A percentile compares a stretch with the other conserved stretches of the same genome.
Conservation (phyloP, 495 filamentous ascomycete genomes). For the Xylaria acuta region DNA sequence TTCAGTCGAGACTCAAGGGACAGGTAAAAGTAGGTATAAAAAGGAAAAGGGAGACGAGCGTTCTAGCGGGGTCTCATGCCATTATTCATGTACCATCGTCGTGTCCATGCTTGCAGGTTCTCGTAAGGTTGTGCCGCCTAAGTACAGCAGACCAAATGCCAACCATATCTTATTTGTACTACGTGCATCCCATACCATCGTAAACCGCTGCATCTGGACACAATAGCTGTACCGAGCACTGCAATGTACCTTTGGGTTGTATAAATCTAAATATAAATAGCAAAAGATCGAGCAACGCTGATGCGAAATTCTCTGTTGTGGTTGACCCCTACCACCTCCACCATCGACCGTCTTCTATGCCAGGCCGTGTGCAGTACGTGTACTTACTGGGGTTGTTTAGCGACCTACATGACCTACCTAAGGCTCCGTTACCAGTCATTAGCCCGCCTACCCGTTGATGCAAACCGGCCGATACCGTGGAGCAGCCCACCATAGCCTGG, state of each 20-base stretch:
- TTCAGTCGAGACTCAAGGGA: not conserved
- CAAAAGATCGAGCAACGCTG: not conserved
- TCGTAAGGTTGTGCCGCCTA: not conserved
- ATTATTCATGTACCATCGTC: not conserved
- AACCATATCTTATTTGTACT: conserved; percentile 2
- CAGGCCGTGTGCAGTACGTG: not conserved
- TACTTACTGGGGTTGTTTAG: conserved; percentile 14
- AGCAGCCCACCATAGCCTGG: conserved; percentile 17
- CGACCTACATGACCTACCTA: not conserved
- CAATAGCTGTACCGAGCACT: not conserved
- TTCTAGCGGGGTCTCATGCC: conserved; percentile 9
- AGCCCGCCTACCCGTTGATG: conserved; percentile 14
- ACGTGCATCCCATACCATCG: not conserved
- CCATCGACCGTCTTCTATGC: not conserved
- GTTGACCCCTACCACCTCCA: not conserved
- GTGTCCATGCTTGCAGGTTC: too few species aligned
- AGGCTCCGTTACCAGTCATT: conserved; percentile 20
- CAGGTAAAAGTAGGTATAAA: not conserved
- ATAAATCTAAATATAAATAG: conserved; percentile 19
- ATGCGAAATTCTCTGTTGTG: not conserved
- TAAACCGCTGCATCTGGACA: conserved; percentile 6
- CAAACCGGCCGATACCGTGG: conserved; percentile 20
- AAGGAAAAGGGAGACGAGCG: not conserved
- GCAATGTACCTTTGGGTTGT: conserved; percentile 4
- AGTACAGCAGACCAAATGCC: not conserved